Percentiles rank a stretch among this genome's conserved stretches.
Evolutionary conservation across 345 rosid species (phyloP).

Genomic region (Lepidium africanum): DNA sequence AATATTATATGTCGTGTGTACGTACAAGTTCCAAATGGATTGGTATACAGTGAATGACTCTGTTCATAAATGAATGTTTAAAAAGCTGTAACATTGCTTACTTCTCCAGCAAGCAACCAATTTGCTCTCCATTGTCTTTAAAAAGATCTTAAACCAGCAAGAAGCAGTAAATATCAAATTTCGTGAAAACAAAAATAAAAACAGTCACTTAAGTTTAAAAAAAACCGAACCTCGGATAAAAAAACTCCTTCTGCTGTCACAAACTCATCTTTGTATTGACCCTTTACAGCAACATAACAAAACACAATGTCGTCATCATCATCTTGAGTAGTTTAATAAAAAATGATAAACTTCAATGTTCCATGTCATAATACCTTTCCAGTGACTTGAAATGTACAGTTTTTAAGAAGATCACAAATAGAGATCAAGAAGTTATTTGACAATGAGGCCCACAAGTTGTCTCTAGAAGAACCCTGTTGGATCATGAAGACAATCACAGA

Average conservation of each 20-base stretch:
- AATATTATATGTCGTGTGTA: background rate
- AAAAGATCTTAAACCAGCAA: slow-evolving; percentile 16
- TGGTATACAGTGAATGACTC: background rate
- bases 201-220: background rate
- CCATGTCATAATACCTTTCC: slow-evolving; percentile 57
- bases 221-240: slow-evolving; percentile 59
- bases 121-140: slow-evolving; percentile 33
- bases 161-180: background rate
- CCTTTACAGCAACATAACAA: slow-evolving; percentile 38
- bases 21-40: background rate
- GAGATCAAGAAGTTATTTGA: slow-evolving; percentile 54
- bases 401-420: slow-evolving; percentile 51
- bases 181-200: background rate
- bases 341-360: background rate
- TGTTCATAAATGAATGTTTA: background rate
- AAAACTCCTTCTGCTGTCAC: slow-evolving; percentile 94
- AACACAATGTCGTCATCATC: slow-evolving; percentile 1
- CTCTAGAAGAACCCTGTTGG: slow-evolving; percentile 48
- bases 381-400: slow-evolving; percentile 51
- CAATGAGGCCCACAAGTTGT: slow-evolving; percentile 72
- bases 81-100: slow-evolving; percentile 2
- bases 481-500: background rate
- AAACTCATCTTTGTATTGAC: slow-evolving; percentile 89
- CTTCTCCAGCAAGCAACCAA: slow-evolving; percentile 34
- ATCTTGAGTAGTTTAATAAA: background rate